Base-by-base conservation (phyloP, 768 basidiomycete species). In the Mycena filopes region DNA sequence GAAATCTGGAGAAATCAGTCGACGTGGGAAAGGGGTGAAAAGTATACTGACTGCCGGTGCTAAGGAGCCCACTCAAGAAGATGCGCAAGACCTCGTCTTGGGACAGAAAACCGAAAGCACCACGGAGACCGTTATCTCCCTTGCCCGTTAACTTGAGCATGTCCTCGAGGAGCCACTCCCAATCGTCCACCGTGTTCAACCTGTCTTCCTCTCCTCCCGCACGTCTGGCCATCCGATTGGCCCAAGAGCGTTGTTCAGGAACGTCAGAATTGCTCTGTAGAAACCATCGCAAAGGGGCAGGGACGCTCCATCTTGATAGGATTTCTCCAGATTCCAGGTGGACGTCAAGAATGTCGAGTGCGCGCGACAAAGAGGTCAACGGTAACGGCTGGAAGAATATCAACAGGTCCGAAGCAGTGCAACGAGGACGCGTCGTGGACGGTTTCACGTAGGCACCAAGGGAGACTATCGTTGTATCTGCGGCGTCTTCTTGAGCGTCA, bases 261-360 rank as follows among this genome's bases (percentile, higher is more conserved):
- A 76, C 78, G 72, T 94, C 83, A 20, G 83, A 76, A 58, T 87
- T 82, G 65, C 94, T 93, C 71, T 90, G 92, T 21, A 98, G 80
- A 77, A 99, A 94, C 93, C 95, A 98, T n/a, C 89, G 84, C 46
- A 98, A 78, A 2, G 93, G 90, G 2, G 91, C 91, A 25, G 92
- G 86, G 2, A 92, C 92, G 70, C 85, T 86, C 96, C 96, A 99
- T 29, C 94, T 85, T 3, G 93, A 86, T 20, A 99, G 81, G 46
- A 95, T 94, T 77, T 99, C 97, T 23, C 94, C 96, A 0, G 93
- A 92, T 73, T 98, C 94, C 15, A 99, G 85, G 76, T 99, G 97
- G 2, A 97, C 87, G 77, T 99, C 97, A 55, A 98, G 84, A 54
- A 95, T 88, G 74, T 99, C 97, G 42, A 99, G 86, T 8, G 90